phyloP scores from a whole-genome alignment of 306 rosid genomes.

The Ziziphus jujuba region DNA sequence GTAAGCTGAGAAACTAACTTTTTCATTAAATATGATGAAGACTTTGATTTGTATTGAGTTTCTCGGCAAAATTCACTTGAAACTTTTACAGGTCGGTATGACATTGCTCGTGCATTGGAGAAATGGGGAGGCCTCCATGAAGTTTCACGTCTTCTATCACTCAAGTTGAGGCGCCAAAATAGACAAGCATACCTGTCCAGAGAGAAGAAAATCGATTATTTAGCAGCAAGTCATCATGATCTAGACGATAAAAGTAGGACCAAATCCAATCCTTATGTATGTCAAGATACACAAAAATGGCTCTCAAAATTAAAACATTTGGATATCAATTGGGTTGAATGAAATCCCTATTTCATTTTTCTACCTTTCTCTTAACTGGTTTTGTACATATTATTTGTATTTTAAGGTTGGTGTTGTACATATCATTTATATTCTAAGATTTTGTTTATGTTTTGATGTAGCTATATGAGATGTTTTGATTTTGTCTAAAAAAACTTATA shows the following conservation, averaged over 20 bases:
- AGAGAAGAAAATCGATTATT: conserved; percentile 51
- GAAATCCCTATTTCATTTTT: conserved; percentile 12
- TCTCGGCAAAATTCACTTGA: not conserved
- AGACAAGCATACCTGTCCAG: conserved; percentile 44
- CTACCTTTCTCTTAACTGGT: too few species aligned
- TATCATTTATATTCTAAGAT: too few species aligned
- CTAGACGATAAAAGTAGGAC: conserved; percentile 39
- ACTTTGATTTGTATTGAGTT: not conserved
- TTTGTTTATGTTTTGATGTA: too few species aligned
- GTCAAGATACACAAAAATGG: conserved; percentile 82
- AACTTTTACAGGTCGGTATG: conserved; percentile 59
- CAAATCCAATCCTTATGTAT: conserved; percentile 47
- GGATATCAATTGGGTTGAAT: conserved; percentile 81
- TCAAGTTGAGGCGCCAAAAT: conserved; percentile 64
- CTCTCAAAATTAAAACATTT: conserved; percentile 60
- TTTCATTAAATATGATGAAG: not conserved
- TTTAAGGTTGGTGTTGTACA: too few species aligned
- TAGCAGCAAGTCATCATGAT: conserved; percentile 23
- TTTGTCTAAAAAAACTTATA: too few species aligned
- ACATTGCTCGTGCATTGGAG: conserved; percentile 89
- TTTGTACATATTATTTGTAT: too few species aligned
- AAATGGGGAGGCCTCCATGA: conserved; percentile 96
- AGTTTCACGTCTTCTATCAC: conserved; percentile 83
- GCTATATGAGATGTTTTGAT: too few species aligned
- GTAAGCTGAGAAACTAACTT: not conserved